These are phyloP conservation scores for Arthrobotrys entomopaga DNA, from an alignment of 2,329 filamentous ascomycete species.

Conservation along the genomic window DNA sequence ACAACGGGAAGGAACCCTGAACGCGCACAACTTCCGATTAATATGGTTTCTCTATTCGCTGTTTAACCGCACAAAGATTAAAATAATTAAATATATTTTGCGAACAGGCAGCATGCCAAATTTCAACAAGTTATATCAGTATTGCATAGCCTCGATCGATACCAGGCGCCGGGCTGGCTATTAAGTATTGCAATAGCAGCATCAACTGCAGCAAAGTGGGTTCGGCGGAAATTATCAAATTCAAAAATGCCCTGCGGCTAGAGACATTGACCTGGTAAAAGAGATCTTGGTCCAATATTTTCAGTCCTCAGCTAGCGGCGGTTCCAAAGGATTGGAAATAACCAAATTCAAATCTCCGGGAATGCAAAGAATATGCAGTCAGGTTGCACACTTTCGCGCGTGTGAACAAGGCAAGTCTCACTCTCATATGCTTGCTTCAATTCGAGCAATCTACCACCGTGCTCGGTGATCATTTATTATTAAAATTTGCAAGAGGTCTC, in stretches of 20 bases:
- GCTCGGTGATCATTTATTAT: conserved; percentile 21
- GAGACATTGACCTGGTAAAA: neutral
- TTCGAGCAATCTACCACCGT: conserved; percentile 15
- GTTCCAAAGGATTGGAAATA: conserved; percentile 50
- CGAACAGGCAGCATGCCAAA: conserved; percentile 13
- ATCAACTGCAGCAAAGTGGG: conserved; percentile 15
- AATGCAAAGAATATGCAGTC: conserved; percentile 13
- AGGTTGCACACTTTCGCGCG: neutral
- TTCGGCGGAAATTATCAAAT: conserved; percentile 45
- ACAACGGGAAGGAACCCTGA: conserved; percentile 22
- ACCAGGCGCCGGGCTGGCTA: too few relatives aligned
- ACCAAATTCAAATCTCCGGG: conserved; percentile 47
- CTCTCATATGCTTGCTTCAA: neutral
- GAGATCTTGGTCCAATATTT: conserved; percentile 2
- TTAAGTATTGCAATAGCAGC: too few relatives aligned
- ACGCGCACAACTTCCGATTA: neutral
- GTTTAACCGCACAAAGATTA: conserved; percentile 22
- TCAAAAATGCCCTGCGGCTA: conserved; percentile 19
- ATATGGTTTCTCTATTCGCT: conserved; percentile 3
- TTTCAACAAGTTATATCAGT: conserved; percentile 2
- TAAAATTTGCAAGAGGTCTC: conserved; percentile 22
- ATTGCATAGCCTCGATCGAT: too few relatives aligned
- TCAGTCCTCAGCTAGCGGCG: conserved; percentile 16
- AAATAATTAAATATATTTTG: too few relatives aligned
- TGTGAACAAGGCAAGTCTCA: too few relatives aligned